Base-by-base conservation (phyloP, 179 eudicot genomes). In the Silene coronaria region DNA sequence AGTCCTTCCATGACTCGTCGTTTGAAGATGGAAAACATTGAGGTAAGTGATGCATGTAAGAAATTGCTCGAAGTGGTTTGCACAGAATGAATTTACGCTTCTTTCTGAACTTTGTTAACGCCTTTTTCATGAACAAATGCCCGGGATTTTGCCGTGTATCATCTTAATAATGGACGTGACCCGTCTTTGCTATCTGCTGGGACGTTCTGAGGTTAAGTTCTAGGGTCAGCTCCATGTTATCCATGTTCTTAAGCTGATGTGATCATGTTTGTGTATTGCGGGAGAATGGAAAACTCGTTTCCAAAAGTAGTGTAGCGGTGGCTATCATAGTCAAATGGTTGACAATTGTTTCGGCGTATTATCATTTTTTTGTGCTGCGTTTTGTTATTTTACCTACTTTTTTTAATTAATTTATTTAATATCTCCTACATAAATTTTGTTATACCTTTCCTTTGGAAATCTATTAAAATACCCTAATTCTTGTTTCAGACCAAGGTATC, bases 21-120 rank as follows among this genome's bases (percentile, higher is more conserved):
- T 78, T 67, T 94, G 83, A 94, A 89, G 84, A 92, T 94, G 98
- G 97, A 92, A 83, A 92, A 90, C 71, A 83, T 90, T 26, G 92
- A 90, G 84, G 84, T 92, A 80, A 88, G 87, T 53, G 93, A 87
- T 12, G 92, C 80, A 66, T 85, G 88, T 76, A 86, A 85, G 85
- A 86, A 81, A 78, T 83, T 92, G 81, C 89, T 94, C 16, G 87
- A 90, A 57, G 82, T 38, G 61, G 81, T 94, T 28, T 82, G 85
- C 57, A 70, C 61, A 48, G 88, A 87, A 71, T 90, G 87, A 90
- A 67, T 58, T 36, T 62, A 13, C 55, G 7, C 36, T n/a, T 59
- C 75, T 61, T 28, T 79, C 22, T 46, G 22, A 53, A 22, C 0
- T 71, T 6, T 19, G 32, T 57, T 51, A 36, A 63, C 64, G 36